Percentiles rank a stretch among this genome's conserved stretches.
Conservation (phyloP, 345 rosid genomes). For the Heritiera littoralis region DNA sequence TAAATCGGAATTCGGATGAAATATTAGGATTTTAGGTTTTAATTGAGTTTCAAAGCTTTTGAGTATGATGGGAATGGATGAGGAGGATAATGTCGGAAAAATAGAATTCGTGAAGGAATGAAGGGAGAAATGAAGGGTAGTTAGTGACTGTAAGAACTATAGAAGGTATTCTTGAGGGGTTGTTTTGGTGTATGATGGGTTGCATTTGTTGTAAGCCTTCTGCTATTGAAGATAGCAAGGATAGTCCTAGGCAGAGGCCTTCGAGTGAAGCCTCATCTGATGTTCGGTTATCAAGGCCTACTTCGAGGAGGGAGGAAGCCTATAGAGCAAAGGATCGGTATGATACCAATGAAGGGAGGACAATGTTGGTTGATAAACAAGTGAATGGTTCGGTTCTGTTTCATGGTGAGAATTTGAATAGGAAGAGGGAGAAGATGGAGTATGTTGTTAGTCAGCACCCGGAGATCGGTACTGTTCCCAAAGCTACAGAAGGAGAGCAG, state of each 20-base stretch:
- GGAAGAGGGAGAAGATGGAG: conserved; percentile 68
- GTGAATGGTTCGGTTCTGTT: conserved; percentile 55
- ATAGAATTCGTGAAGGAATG: conserved; percentile 27
- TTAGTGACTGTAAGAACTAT: conserved; percentile 34
- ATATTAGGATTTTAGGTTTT: conserved; percentile 24
- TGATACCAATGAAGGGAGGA: conserved; percentile 55
- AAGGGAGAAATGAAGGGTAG: conserved; percentile 31
- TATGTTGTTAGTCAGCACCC: conserved; percentile 52
- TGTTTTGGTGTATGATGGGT: conserved; percentile 67
- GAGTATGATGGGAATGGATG: conserved; percentile 31
- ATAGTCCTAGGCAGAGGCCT: conserved; percentile 71
- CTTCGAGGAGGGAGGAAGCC: conserved; percentile 74
- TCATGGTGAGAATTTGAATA: conserved; percentile 58
- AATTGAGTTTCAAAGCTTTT: conserved; percentile 18
- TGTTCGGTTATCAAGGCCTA: conserved; percentile 54
- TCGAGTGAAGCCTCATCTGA: conserved; percentile 62
- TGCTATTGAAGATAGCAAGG: conserved; percentile 82
- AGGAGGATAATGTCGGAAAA: conserved; percentile 25
- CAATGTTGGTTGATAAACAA: conserved; percentile 62
- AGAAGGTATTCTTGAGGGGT: conserved; percentile 27
- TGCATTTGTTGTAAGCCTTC: conserved; percentile 82
- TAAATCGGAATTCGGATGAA: conserved; percentile 12
- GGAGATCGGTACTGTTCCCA: conserved; percentile 60
- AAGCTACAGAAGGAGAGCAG: conserved; percentile 83
- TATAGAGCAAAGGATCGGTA: conserved; percentile 51